Evolutionary conservation across 2,329 filamentous ascomycete species (phyloP).

Genomic region (Exophiala aquamarina): DNA sequence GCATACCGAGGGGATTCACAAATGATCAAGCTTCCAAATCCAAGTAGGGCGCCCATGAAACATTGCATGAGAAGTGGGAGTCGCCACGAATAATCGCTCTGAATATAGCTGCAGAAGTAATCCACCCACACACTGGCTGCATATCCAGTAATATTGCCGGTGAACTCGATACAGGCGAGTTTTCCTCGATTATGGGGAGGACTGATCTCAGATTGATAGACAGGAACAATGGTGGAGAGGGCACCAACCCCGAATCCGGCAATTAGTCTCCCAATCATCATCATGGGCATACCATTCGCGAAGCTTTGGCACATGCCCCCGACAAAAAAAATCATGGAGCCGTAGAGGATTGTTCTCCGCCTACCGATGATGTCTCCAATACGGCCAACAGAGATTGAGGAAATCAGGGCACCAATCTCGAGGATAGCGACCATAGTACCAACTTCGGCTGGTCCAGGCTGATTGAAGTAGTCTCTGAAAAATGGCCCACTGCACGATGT

Average conservation of each 20-base stretch:
- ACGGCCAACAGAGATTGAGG: conserved; percentile 80
- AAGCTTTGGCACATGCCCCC: conserved; percentile 85
- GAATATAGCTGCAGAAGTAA: conserved; percentile 91
- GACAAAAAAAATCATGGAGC: conserved; percentile 80
- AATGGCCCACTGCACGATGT: conserved; percentile 65
- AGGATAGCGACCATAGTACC: conserved; percentile 98
- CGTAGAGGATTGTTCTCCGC: conserved; percentile 86
- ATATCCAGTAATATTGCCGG: conserved; percentile 94
- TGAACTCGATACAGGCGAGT: conserved; percentile 96
- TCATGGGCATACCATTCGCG: conserved; percentile 81
- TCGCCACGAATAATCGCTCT: conserved; percentile 84
- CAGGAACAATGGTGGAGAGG: conserved; percentile 86
- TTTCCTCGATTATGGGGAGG: conserved; percentile 95
- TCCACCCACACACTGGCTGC: conserved; percentile 98
- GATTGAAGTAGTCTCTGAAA: conserved; percentile 89
- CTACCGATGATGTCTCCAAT: conserved; percentile 91
- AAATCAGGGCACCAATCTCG: conserved; percentile 87
- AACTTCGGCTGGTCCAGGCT: conserved; percentile 82
- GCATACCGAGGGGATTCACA: conserved; percentile 88
- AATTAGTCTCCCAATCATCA: conserved; percentile 78
- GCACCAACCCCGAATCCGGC: conserved; percentile 85
- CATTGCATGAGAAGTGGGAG: conserved; percentile 89
- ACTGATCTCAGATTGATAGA: conserved; percentile 94
- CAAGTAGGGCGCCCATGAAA: conserved; percentile 85
- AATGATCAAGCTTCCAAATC: conserved; percentile 83